Base-by-base conservation (phyloP, 2,329 filamentous ascomycete genomes). In the Cercospora canescens region DNA sequence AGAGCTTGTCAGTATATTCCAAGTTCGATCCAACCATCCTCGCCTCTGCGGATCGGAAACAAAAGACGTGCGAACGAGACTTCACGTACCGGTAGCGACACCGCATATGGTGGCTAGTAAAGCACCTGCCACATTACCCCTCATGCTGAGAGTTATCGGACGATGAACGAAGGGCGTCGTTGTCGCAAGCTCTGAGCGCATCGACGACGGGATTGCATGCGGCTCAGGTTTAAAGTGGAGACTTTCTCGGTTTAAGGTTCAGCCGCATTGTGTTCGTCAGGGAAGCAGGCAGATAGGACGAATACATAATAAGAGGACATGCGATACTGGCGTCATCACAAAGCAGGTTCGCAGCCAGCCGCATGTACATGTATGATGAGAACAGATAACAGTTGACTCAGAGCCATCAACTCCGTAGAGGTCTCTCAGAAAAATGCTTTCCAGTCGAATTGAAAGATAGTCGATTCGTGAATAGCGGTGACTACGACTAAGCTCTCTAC, bases 71-170 rank as follows among this genome's bases (percentile, higher is more conserved):
- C n/a, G n/a, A n/a, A n/a, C n/a, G n/a, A n/a, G n/a, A n/a, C 41
- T 21, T n/a, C 12, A 52, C 59, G 18, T 61, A 61, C 59, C 59
- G 21, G 59, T 54, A 24, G 45, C 45, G 9, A 61, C 32, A 34
- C 59, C 59, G 59, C 59, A 66, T 24, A 64, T 39, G 35, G 63
- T 66, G 9, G 56, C 66, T 18, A 68, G 24, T 11, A 32, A 30
- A 8, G 60, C 34, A n/a, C 60, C 60, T 32, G 55, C 55, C 14
- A 65, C 16, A 54, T 39, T 48, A 54, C 66, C 66, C 28, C 62
- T 48, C 66, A 68, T 68, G 9, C 16, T 65, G 52, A 14, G 24
- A 26, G 24, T 26, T 37, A 4, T 26, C 6, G 18, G 21, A 34
- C 16, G 35, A 58, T 39, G 32, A 39, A 37, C 8, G 7, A 21